phyloP scores from a whole-genome alignment of 306 rosid species.

The Begonia masoniana region DNA sequence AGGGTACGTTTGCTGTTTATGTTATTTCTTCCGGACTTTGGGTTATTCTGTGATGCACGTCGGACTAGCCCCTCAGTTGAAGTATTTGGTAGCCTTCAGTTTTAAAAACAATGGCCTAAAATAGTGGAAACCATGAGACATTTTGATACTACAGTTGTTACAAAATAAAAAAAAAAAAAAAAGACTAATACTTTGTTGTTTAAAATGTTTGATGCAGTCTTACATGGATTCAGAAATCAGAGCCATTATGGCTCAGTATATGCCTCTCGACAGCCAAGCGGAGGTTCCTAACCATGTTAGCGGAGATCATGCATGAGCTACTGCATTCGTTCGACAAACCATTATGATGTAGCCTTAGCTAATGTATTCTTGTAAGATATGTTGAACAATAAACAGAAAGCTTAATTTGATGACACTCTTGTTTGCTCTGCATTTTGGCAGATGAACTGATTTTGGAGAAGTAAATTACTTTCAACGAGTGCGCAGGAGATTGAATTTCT shows the following conservation, averaged over 20 bases:
- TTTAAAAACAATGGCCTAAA: background rate
- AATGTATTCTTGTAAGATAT: background rate
- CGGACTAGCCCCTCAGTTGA: background rate
- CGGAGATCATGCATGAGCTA: conserved; percentile 45
- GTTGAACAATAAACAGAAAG: background rate
- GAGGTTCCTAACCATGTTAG: conserved; percentile 66
- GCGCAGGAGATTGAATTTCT: background rate
- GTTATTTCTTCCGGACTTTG: conserved; percentile 3
- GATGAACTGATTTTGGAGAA: background rate
- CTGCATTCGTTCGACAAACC: background rate
- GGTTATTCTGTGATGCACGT: background rate
- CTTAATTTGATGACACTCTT: background rate
- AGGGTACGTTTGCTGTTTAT: conserved; percentile 52
- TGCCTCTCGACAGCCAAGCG: conserved; percentile 96
- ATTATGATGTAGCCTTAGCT: background rate
- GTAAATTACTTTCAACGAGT: background rate
- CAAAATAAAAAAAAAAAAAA: too few species aligned
- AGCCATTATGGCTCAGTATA: conserved; percentile 99
- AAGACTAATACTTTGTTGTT: background rate
- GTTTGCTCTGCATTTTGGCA: background rate
- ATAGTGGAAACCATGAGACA: background rate
- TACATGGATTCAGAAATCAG: conserved; percentile 99
- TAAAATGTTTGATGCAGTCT: conserved; percentile 39
- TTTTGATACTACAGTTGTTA: too few species aligned
- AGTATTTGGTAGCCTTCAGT: too few species aligned